Percentiles rank a stretch among this genome's conserved stretches.
These are phyloP conservation scores for Protea cynaroides DNA, from an alignment of 164 flowering plant genomes.

Conservation along the genomic window DNA sequence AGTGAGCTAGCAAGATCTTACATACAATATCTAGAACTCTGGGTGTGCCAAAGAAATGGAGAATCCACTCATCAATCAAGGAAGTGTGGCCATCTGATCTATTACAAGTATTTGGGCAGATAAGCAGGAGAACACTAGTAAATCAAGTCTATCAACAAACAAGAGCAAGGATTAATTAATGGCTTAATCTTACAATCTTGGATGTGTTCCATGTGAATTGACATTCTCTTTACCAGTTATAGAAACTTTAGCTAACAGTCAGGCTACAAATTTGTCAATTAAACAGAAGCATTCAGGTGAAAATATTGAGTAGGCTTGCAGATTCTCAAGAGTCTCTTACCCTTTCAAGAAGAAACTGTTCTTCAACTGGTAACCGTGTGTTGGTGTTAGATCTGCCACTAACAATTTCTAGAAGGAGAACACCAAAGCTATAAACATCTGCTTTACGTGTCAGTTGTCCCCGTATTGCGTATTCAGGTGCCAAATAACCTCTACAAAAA, in stretches of 20 bases:
- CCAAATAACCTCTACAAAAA: conserved; percentile 79
- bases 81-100: background rate
- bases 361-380: conserved; percentile 48
- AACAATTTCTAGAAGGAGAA: conserved; percentile 86
- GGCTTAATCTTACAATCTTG: background rate
- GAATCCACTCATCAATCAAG: too few relatives aligned
- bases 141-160: background rate
- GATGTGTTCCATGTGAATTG: background rate
- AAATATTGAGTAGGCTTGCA: background rate
- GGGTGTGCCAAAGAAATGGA: too few relatives aligned
- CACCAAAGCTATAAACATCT: conserved; percentile 91
- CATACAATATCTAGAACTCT: too few relatives aligned
- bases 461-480: conserved; percentile 93
- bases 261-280: background rate
- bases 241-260: background rate
- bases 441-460: conserved; percentile 87
- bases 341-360: conserved; percentile 79
- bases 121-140: background rate
- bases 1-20: too few relatives aligned
- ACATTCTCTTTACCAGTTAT: background rate
- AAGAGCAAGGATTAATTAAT: background rate
- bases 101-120: background rate
- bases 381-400: conserved; percentile 74
- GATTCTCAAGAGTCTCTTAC: conserved; percentile 29
- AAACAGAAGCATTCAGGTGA: background rate